Base-by-base conservation (phyloP, 306 rosid species). In the Pueraria montana region DNA sequence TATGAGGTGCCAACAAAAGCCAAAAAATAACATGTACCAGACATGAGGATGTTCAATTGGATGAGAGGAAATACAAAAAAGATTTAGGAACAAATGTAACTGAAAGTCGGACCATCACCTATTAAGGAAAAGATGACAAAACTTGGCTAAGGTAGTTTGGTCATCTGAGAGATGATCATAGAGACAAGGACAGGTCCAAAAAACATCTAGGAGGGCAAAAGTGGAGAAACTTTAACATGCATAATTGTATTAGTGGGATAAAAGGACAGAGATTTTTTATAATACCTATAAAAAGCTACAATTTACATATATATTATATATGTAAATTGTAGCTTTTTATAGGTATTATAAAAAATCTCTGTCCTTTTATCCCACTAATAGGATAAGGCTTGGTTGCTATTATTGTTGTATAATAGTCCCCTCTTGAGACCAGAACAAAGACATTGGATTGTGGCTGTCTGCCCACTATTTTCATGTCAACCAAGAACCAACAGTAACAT, bases 391-490 rank as follows among this genome's bases (percentile, higher is more conserved):
- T 13, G 34, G 50, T 27, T 80, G 38, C 40, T 27, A 58, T 55
- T 80, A 12, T 58, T 43, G 62, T 43, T 55, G 4, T 52, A 49
- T 26, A 69, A 16, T 4, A 26, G 67, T 61, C 21, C 69, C 43
- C 3, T 53, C 43, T 45, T 16, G 24, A 59, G 38, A 85, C 59
- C 82, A 38, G 75, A 62, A 81, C 46, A 68, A 70, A 52, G 59
- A 26, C 50, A 63, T 11, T 76, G 62, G 71, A 49, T 69, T 30
- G 77, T 59, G 53, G 24, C 20, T 3, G 53, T n/a, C 20, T 3
- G 16, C 4, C 50, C 16, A 14, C 34, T 20, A 69, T 17, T 61
- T 62, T 73, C 3, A 36, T 27, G 49, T 48, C 50, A 56, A 56
- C 30, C 52, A 76, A 43, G 59, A 46, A 45, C 4, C n/a, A 61